Evolutionary conservation across 257 asterid genomes (phyloP), one percentile per base, ranked within the genome.

Genomic region (Paraleonurus japonicus): DNA sequence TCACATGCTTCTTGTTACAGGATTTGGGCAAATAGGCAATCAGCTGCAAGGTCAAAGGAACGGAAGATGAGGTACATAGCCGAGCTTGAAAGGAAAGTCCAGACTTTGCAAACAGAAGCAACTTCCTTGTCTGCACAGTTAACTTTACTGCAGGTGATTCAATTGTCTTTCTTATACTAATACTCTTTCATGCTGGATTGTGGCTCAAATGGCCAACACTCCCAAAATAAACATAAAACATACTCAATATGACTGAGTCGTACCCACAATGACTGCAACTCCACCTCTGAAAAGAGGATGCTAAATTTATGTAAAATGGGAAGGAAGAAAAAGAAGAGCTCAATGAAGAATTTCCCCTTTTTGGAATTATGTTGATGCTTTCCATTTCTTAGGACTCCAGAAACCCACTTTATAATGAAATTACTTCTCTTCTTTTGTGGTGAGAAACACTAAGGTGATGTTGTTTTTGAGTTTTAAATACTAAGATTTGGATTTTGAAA

Each of bases 11-110:
- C 28, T 65, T 67, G 70, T 47, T 48, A 75, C 79, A 92, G 98
- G 88, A 90, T 95, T 77, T 95, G 99, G 98, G 99, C 99, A 62
- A 95, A 95, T 74, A 95, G 99, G 83, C 99, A 95, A 81, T 95
- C 99, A 20, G 99, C 99, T 43, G 97, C 98, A 26, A 86, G 99
- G 81, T 95, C 99, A 62, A 92, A 95, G 82, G 99, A 95, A 78
- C 84, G 99, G 77, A 95, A 95, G 77, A 92, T 95, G 97, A 89
- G 99, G 66, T 95, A 95, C 80, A 95, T 95, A 72, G 88, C 90
- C 27, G 99, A 95, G 81, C 98, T 95, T 78, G 99, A 95, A 83
- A 89, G 98, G 83, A 92, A 95, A 81, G 96, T 95, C 70, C 98
- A 89, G 78, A 84, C 96, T 43, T 78, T 94, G 79, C 99, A 94